Percentiles rank a stretch among this genome's conserved stretches.
phyloP scores from a whole-genome alignment of 306 rosid genomes.

The Fagus crenata region DNA sequence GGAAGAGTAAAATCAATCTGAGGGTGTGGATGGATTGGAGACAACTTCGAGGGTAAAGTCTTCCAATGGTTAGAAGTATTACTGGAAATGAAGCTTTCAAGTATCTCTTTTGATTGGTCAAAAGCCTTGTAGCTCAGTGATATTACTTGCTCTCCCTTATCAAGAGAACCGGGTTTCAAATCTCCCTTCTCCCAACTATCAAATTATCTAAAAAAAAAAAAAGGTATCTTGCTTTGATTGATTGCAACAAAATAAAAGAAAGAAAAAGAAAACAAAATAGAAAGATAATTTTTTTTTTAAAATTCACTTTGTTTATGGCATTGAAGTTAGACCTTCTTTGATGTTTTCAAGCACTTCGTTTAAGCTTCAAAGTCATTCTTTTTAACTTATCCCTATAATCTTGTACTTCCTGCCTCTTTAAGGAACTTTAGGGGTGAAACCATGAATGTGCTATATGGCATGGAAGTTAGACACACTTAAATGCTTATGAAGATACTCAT shows the following conservation, averaged over 20 bases:
- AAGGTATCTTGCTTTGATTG: no score
- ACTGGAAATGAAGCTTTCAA: background rate
- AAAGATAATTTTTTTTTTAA: background rate
- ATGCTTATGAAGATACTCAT: background rate
- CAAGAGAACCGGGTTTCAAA: no score
- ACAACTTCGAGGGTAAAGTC: background rate
- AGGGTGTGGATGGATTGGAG: constrained; percentile 3
- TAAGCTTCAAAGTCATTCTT: background rate
- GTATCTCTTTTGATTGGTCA: background rate
- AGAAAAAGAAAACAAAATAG: background rate
- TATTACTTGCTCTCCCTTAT: no score
- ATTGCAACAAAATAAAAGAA: background rate
- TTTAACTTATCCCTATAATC: background rate
- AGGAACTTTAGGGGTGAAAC: background rate
- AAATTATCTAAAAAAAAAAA: no score
- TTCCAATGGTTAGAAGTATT: background rate
- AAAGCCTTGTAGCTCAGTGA: no score
- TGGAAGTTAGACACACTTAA: background rate
- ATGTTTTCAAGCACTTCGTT: background rate
- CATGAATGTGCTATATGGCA: background rate
- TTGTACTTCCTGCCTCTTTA: background rate
- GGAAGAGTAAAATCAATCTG: background rate
- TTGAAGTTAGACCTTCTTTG: no score
- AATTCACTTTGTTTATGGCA: background rate
- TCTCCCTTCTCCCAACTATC: no score